Conservation (phyloP, 2,329 filamentous ascomycete genomes). For the Nemania abortiva region DNA sequence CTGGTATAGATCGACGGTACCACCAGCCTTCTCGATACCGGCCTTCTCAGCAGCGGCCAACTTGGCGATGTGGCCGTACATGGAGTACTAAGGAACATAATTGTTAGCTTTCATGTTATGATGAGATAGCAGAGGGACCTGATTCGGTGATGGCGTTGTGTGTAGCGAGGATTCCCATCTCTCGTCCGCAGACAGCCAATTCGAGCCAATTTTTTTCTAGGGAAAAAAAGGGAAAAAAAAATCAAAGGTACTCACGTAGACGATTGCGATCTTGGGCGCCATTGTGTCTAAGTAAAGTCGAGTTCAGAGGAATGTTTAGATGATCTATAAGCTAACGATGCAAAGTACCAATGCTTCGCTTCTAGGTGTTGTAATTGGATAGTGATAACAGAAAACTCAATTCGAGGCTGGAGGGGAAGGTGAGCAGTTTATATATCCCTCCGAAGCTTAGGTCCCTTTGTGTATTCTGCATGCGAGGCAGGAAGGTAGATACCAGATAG, state of each 20-base stretch:
- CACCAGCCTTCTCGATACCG: slow-evolving; percentile 89
- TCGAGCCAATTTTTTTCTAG: not conserved
- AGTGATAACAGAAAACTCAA: not conserved
- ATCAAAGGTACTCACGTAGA: slow-evolving; percentile 46
- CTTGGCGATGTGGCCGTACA: slow-evolving; percentile 89
- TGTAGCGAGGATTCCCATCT: not conserved
- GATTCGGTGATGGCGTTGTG: not conserved
- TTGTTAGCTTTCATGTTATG: slow-evolving; percentile 36
- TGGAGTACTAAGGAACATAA: slow-evolving; percentile 76
- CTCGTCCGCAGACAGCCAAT: not conserved
- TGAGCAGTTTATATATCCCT: slow-evolving; percentile 25
- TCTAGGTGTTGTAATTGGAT: slow-evolving; percentile 8
- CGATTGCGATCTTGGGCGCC: slow-evolving; percentile 51
- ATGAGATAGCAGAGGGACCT: not conserved
- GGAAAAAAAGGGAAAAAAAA: not conserved
- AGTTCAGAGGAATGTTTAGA: not conserved
- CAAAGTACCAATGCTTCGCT: not conserved
- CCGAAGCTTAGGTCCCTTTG: not conserved
- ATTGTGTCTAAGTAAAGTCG: slow-evolving; percentile 35
- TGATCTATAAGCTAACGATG: not conserved
- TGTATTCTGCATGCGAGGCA: slow-evolving; percentile 7
- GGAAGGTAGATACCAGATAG: not conserved
- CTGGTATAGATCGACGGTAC: slow-evolving; percentile 85
- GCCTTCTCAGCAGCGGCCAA: slow-evolving; percentile 91
- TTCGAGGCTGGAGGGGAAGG: slow-evolving; percentile 12